Evolutionary conservation across 352 stramenopile genomes (phyloP).

Genomic region (Achlya hypogyna): DNA sequence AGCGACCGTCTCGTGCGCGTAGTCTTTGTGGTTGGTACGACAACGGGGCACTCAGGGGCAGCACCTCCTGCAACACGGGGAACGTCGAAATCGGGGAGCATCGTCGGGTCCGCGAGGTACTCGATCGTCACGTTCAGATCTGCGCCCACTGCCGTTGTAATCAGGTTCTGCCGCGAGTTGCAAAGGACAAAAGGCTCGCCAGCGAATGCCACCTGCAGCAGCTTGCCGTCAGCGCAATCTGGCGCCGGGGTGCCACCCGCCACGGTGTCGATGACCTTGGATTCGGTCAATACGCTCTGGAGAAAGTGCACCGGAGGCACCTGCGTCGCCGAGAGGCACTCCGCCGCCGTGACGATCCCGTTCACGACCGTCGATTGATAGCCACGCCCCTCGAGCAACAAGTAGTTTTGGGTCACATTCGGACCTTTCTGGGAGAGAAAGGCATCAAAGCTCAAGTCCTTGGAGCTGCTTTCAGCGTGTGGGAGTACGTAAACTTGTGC

Average conservation of each 20-base stretch:
- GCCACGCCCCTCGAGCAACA: not conserved
- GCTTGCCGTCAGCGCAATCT: constrained; percentile 12
- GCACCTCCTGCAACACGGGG: not conserved
- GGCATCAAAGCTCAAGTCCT: not conserved
- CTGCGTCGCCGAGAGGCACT: not conserved
- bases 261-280: not conserved
- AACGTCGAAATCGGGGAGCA: constrained; percentile 2
- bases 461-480: not conserved
- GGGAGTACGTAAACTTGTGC: not conserved
- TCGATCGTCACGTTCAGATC: constrained; percentile 22
- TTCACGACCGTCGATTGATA: not conserved
- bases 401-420: not conserved
- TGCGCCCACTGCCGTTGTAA: constrained; percentile 13
- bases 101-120: constrained; percentile 22
- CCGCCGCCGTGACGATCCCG: not conserved
- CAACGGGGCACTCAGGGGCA: not conserved
- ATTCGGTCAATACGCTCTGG: not conserved
- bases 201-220: constrained; percentile 27
- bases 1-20: not conserved
- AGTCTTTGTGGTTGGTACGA: not conserved
- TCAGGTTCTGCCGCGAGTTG: constrained; percentile 5
- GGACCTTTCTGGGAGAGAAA: not conserved
- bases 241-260: not conserved
- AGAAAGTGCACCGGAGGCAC: not conserved
- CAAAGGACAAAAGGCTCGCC: constrained; percentile 30